phyloP scores from a whole-genome alignment of 306 rosid species.

The Adenanthera pavonina region DNA sequence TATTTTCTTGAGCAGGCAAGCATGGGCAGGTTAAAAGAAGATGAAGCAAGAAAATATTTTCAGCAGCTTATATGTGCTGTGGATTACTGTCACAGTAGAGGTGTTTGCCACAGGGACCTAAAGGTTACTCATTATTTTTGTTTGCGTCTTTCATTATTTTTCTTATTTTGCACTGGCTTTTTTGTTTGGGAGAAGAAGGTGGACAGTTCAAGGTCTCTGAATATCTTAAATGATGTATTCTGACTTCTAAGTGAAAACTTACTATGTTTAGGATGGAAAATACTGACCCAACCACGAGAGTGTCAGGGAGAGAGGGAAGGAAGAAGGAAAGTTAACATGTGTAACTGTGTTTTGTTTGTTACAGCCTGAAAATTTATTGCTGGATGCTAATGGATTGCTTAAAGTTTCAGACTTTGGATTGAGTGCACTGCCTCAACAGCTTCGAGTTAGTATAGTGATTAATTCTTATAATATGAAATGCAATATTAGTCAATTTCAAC shows the following conservation, averaged over 20 bases:
- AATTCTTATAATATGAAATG: background rate
- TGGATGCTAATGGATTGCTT: constrained; percentile 61
- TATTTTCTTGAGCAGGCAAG: constrained; percentile 52
- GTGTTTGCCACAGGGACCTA: constrained; percentile 73
- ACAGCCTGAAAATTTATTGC: constrained; percentile 76
- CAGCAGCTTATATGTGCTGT: constrained; percentile 83
- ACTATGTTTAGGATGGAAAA: constrained; percentile 1
- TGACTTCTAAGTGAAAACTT: background rate
- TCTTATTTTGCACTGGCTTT: background rate
- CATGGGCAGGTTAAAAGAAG: constrained; percentile 73
- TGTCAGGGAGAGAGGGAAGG: background rate
- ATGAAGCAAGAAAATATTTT: constrained; percentile 75
- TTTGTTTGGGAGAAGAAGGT: too few relatives aligned
- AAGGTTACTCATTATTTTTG: constrained; percentile 51
- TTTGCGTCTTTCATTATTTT: background rate
- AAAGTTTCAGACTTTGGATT: constrained; percentile 80
- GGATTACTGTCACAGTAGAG: constrained; percentile 80
- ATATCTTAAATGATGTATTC: background rate
- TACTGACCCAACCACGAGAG: background rate
- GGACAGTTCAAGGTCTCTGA: background rate
- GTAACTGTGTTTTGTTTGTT: constrained; percentile 33
- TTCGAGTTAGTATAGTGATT: constrained; percentile 58
- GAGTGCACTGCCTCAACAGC: constrained; percentile 75
- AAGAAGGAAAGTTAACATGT: constrained; percentile 18
- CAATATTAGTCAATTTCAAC: background rate